Evolutionary conservation across 2,329 filamentous ascomycete genomes (phyloP).

Genomic region (Aspergillus oerlinghausenensis): DNA sequence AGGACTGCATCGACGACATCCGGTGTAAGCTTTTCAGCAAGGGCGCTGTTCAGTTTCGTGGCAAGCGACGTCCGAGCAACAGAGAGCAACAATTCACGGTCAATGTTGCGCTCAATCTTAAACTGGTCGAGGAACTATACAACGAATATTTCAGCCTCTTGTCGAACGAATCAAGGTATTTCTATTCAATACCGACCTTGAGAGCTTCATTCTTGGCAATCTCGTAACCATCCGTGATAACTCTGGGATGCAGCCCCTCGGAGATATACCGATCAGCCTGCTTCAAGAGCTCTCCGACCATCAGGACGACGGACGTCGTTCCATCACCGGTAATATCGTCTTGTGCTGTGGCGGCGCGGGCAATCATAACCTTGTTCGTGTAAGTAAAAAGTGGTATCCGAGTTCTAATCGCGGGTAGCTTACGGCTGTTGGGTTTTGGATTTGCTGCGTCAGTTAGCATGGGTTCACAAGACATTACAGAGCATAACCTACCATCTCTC

Average conservation of each 20-base stretch:
- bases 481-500: constrained; percentile 53
- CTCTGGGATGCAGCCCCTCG: constrained; percentile 92
- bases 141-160: constrained; percentile 12
- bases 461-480: constrained; percentile 1
- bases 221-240: constrained; percentile 97
- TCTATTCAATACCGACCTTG: constrained; percentile 54
- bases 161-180: neutral
- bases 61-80: constrained; percentile 92
- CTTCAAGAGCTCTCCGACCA: constrained; percentile 95
- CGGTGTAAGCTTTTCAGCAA: constrained; percentile 87
- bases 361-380: constrained; percentile 57
- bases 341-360: constrained; percentile 85
- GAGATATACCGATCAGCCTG: constrained; percentile 95
- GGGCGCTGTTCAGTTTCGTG: constrained; percentile 85
- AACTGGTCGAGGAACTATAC: constrained; percentile 83
- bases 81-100: constrained; percentile 87
- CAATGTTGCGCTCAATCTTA: constrained; percentile 82
- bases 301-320: constrained; percentile 89
- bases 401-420: constrained; percentile 17
- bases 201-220: constrained; percentile 90
- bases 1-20: constrained; percentile 96
- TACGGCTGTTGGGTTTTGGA: constrained; percentile 96
- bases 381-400: constrained; percentile 17
- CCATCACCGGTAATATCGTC: constrained; percentile 98
- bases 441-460: constrained; percentile 58